Percentiles rank a stretch among this genome's conserved stretches.
phyloP scores from a whole-genome alignment of 2,329 filamentous ascomycete species.

The Ilyonectria destructans region DNA sequence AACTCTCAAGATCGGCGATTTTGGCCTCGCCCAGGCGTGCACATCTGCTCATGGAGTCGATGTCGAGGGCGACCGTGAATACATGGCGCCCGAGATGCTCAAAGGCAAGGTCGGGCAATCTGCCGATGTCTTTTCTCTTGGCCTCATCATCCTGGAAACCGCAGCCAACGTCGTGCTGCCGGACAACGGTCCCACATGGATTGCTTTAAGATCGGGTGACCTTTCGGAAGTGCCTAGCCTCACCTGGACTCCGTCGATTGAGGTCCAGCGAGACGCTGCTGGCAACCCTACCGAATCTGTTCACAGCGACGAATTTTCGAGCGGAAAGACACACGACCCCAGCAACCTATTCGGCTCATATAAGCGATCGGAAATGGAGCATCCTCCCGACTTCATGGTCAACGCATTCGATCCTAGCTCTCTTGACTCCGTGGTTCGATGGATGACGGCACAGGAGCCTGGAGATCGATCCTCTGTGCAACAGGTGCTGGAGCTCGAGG shows the following conservation, averaged over 20 bases:
- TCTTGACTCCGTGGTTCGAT: constrained; percentile 86
- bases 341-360: constrained; percentile 61
- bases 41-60: constrained; percentile 85
- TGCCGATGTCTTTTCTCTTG: constrained; percentile 93
- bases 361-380: constrained; percentile 66
- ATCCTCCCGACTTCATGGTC: constrained; percentile 92
- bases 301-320: constrained; percentile 55
- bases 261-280: constrained; percentile 81
- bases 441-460: constrained; percentile 89
- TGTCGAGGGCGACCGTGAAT: constrained; percentile 95
- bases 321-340: constrained; percentile 52
- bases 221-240: constrained; percentile 91
- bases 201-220: constrained; percentile 89
- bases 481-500: constrained; percentile 80
- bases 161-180: constrained; percentile 95
- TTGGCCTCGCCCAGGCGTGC: constrained; percentile 86
- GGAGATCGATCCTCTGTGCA: constrained; percentile 80
- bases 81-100: constrained; percentile 95
- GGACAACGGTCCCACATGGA: constrained; percentile 93
- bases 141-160: constrained; percentile 94
- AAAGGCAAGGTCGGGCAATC: constrained; percentile 90
- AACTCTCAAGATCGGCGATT: constrained; percentile 88
- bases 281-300: constrained; percentile 62
- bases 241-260: constrained; percentile 83
- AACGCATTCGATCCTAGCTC: constrained; percentile 80